Evolutionary conservation across 1,284 basidiomycete species (phyloP), one percentile per base, ranked within the genome.

Genomic region (Cerrena zonata): DNA sequence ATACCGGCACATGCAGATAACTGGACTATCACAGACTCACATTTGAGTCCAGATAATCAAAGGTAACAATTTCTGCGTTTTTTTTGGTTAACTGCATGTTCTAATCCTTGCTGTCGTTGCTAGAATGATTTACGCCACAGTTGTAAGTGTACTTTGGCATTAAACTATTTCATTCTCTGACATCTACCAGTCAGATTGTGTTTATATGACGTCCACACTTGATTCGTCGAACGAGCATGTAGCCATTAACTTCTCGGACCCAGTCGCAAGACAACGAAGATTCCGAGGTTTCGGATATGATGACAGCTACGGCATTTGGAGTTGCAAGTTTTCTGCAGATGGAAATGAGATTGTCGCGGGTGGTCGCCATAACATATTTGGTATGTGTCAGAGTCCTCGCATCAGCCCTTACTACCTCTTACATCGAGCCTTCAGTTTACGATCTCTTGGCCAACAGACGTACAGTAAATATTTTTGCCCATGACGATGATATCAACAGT

Each of bases 21-120:
- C 27, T 96, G 94, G 94, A 95, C 94, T 0, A 88, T 96, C 50
- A 95, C 94, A 2, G 95, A 99, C 68, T 93, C 92, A 12, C 92
- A 97, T 66, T 73, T 96, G 10, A 92, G 89, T 53, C 89, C 89
- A 3, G 86, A 94, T 64, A 98, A 96, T 54, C 83, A 94, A 68
- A 86, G 89, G 91, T 84, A 60, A 54, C 64, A 42, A 4, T n/a
- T n/a, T 36, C 34, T n/a, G 10, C 34, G n/a, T n/a, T n/a, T 36
- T n/a, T 36, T n/a, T n/a, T 23, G 39, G 11, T 47, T 47, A 40
- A 47, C 26, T 49, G 44, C 54, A 50, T 43, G 48, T 50, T 40
- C 13, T 40, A 7, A 40, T n/a, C 34, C 15, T 22, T 18, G 13
- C 18, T 5, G 10, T 18, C 39, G 10, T 19, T 7, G 41, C 40